These are phyloP conservation scores for Neurospora sp. DNA, from an alignment of 495 filamentous ascomycete species.

Conservation along the genomic window DNA sequence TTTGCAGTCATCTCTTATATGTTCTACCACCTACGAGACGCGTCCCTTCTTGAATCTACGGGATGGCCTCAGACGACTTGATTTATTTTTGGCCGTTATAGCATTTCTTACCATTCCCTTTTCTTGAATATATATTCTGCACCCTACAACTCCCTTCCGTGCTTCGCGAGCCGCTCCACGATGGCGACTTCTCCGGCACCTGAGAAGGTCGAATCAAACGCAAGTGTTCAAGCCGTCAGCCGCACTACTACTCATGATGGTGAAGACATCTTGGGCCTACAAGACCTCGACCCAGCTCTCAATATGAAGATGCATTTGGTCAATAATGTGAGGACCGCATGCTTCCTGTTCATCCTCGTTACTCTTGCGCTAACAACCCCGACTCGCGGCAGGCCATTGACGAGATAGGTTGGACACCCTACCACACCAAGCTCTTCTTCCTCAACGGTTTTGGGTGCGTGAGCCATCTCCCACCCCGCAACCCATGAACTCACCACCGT, in stretches of 20 bases:
- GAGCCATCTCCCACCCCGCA: not conserved
- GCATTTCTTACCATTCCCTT: not conserved
- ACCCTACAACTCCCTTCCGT: not conserved
- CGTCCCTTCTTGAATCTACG: too few species aligned
- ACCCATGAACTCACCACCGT: not conserved
- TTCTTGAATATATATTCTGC: not conserved
- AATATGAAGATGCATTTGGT: conserved; percentile 59
- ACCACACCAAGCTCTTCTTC: conserved; percentile 60
- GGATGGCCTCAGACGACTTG: not conserved
- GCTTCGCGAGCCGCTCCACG: not conserved
- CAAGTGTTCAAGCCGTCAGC: not conserved
- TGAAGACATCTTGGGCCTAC: conserved; percentile 39
- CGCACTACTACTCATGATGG: not conserved
- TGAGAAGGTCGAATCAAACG: not conserved
- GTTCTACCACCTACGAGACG: too few species aligned
- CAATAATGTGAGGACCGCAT: conserved; percentile 46
- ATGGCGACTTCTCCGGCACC: not conserved
- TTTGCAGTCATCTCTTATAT: not conserved
- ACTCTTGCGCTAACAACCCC: not conserved
- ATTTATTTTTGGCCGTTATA: not conserved
- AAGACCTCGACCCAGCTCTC: conserved; percentile 51
- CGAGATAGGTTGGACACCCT: conserved; percentile 59
- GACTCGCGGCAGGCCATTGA: conserved; percentile 47
- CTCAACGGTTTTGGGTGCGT: conserved; percentile 56
- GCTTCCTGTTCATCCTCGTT: not conserved